Base-by-base conservation (phyloP, 768 basidiomycete genomes). In the Psilocybe cubensis region DNA sequence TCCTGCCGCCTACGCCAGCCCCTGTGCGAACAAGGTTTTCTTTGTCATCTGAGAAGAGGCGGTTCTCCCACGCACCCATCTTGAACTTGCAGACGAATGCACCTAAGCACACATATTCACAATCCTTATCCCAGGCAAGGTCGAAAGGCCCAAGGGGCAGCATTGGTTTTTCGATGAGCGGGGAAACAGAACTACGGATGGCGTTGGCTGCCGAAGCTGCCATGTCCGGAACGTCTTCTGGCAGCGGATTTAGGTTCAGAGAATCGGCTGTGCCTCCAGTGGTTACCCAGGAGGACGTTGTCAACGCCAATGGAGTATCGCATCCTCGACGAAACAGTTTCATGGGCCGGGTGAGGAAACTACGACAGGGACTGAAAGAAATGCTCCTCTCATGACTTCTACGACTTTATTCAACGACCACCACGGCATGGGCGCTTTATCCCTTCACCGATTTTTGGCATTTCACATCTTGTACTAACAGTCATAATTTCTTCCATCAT, bases 131-230 rank as follows among this genome's bases (percentile, higher is more conserved):
- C 1, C 40, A 44, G 27, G 40, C 21, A 46, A 25, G 49, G 43
- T 29, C 27, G n/a, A 57, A 47, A 51, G n/a, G 28, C 41, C 55
- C 51, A 25, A 51, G 52, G 33, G 72, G 56, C 64, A 65, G 63
- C 1, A 54, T 67, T 3, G 83, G 83, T 12, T 84, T 76, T 66
- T 86, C 84, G 54, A 71, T 86, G 61, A 86, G 83, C 52, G 84
- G 84, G 10, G 82, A 85, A 69, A 82, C 80, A 52, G 84, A 86
- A 65, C 59, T 85, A 69, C 73, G 79, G 61, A 84, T 85, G 82
- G 78, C 80, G 1, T 67, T 84, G 31, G 83, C 83, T 23, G 29
- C 35, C 4, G 44, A 35, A 20, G 50, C 57, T 7, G 27, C 41
- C 27, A 29, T 42, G 7, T 54, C 60, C 20, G 49, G 49, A 25